A percentile compares a stretch with the other conserved stretches of the same genome.
Conservation (phyloP, 768 basidiomycete genomes). For the Lactarius evosmus region DNA sequence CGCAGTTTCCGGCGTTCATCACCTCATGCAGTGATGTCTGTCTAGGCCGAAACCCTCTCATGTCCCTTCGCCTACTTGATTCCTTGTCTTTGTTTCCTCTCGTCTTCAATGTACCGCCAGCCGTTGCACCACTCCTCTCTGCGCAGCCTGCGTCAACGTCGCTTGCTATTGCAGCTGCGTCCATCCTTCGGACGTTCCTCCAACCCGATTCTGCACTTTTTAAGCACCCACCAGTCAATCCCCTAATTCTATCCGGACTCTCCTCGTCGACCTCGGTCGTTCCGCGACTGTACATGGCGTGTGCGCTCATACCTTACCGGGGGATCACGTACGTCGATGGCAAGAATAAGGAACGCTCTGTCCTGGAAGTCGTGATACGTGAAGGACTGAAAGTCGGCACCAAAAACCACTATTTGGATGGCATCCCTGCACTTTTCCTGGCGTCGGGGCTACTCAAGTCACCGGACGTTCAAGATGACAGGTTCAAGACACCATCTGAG, state of each 20-base stretch:
- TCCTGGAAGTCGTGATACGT: slow-evolving; percentile 67
- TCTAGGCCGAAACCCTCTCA: slow-evolving; percentile 70
- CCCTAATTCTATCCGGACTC: slow-evolving; percentile 41
- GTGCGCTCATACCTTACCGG: slow-evolving; percentile 69
- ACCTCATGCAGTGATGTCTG: slow-evolving; percentile 5
- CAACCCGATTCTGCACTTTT: slow-evolving; percentile 30
- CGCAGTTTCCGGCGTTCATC: neutral
- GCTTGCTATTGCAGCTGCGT: slow-evolving; percentile 51
- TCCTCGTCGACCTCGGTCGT: slow-evolving; percentile 40
- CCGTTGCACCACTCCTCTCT: slow-evolving; percentile 46
- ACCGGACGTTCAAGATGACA: slow-evolving; percentile 36
- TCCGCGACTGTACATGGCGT: slow-evolving; percentile 74
- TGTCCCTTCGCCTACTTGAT: slow-evolving; percentile 71
- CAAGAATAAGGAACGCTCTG: slow-evolving; percentile 58
- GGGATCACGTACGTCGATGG: slow-evolving; percentile 55
- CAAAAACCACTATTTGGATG: slow-evolving; percentile 74
- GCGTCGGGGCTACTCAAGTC: slow-evolving; percentile 46
- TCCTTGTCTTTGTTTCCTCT: slow-evolving; percentile 65
- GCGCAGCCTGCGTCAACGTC: slow-evolving; percentile 38
- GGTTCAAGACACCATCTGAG: slow-evolving; percentile 43
- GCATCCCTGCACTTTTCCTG: slow-evolving; percentile 62
- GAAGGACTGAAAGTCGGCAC: slow-evolving; percentile 83
- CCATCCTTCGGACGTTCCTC: slow-evolving; percentile 55
- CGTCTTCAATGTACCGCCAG: slow-evolving; percentile 57
- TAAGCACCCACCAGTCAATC: slow-evolving; percentile 46